phyloP scores from a whole-genome alignment of 768 basidiomycete genomes.

The Lentinula boryana region DNA sequence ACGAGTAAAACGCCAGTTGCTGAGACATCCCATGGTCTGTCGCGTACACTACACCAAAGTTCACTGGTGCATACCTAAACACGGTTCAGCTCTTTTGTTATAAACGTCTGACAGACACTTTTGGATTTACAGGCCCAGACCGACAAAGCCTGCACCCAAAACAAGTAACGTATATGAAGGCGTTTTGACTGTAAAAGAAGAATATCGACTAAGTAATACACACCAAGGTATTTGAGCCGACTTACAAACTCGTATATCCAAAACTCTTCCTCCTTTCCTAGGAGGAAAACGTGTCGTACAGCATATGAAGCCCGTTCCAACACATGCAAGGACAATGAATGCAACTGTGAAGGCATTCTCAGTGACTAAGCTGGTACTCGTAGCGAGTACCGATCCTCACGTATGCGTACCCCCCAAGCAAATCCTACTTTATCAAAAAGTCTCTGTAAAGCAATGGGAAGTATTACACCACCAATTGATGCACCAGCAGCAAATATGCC shows the following conservation, averaged over 20 bases:
- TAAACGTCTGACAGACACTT: background rate
- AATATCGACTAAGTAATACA: background rate
- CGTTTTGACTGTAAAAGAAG: constrained; percentile 3
- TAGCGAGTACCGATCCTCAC: background rate
- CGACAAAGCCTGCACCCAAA: constrained; percentile 8
- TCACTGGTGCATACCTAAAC: constrained; percentile 10
- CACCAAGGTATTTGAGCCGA: background rate
- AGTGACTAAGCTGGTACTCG: too few relatives aligned
- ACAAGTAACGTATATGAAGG: constrained; percentile 12
- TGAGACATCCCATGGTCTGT: constrained; percentile 9
- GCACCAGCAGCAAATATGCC: constrained; percentile 24
- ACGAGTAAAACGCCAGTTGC: constrained; percentile 12
- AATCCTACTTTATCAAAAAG: constrained; percentile 15
- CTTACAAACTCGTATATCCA: constrained; percentile 14
- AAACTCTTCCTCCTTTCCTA: constrained; percentile 8
- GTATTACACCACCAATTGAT: constrained; percentile 18
- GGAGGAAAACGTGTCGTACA: constrained; percentile 12
- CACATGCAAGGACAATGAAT: constrained; percentile 11
- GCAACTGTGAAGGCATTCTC: constrained; percentile 6
- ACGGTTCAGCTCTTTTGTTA: background rate
- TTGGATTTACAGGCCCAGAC: constrained; percentile 8
- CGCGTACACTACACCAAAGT: constrained; percentile 13
- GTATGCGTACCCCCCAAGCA: constrained; percentile 18
- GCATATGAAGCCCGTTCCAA: constrained; percentile 9
- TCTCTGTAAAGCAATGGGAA: constrained; percentile 16